Evolutionary conservation across 2,329 filamentous ascomycete genomes (phyloP), one percentile per base, ranked within the genome.

Genomic region (Grosmannia serpens): DNA sequence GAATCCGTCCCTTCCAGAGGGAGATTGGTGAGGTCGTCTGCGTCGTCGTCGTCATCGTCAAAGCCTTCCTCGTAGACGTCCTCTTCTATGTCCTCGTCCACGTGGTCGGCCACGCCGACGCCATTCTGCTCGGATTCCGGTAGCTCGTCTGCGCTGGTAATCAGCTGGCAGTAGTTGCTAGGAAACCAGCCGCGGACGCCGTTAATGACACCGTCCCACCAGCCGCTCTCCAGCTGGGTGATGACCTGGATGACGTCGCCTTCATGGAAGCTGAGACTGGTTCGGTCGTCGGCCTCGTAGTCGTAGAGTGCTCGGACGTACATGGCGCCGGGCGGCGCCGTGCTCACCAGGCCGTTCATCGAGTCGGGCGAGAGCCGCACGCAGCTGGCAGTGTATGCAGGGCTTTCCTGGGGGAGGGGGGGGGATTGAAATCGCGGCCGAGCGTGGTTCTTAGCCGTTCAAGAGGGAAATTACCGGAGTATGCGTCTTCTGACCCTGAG

Each of bases 201-300:
- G 68, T 96, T 94, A 70, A 99, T 96, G 58, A 99, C 90, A 54
- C 94, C 94, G 75, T 99, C 94, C 94, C 94, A 99, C 94, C 94
- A 99, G 59, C 94, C 94, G 68, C 91, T 97, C 73, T 99, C 94
- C 59, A 97, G 80, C 74, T 96, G 92, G 57, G 94, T 99, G 67
- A 99, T 92, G 66, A 99, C 94, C 75, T 97, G 92, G 67, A 99
- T 99, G 65, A 97, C 85, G 74, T 99, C 94, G 68, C 94, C 94
- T 71, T 95, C 88, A 67, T 90, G 89, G 73, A 99, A 99, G 74
- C 91, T 97, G 70, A 99, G 76, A 75, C 91, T 96, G 53, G 92
- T 97, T 67, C 90, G 86, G 74, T 99, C 94, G 75, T 99, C 92
- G 68, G 94, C 90, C 69, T 96, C 90, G 77, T 97, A 99, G 77